Base-by-base conservation (phyloP, 208 protist species). In the Blechomonas ayalai region DNA sequence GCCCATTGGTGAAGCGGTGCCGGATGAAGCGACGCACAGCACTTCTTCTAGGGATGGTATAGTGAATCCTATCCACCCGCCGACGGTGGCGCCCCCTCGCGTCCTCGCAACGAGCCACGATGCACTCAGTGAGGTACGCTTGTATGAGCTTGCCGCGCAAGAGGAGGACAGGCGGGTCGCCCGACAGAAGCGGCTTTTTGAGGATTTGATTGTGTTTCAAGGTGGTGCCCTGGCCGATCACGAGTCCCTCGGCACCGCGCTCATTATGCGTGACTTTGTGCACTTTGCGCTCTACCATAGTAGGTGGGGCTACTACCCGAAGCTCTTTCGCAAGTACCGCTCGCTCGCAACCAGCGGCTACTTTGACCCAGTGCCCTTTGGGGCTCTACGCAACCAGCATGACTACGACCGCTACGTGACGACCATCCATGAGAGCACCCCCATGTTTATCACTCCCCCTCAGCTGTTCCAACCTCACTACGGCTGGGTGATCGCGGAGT, bases 271-370 rank as follows among this genome's bases (percentile, higher is more conserved):
- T 20, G 86, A 95, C 36, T 91, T 89, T 45, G 55, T 95, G 19
- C 82, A 91, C 40, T 90, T 90, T 48, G 77, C 74, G 20, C 56
- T 95, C 5, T 91, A 95, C 41, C 67, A 95, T 52, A 39, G 64
- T 35, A 86, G 81, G 48, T 91, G 82, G 80, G 86, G 86, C 8
- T 95, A 95, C 67, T 90, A 85, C 64, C 82, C 80, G 18, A 90
- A 89, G 49, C 58, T 93, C 26, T 74, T 73, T 36, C 69, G 82
- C 58, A 91, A 94, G 54, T 89, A 94, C 45, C 67, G 82, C 0
- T 61, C 87, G 47, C 59, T 88, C 6, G 87, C 90, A 77, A 89
- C 78, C 23, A 83, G 62, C 10, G 79, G 76, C 22, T 92, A 89
- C 70, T 92, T 88, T 52, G 79, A 88, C 50, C 83, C 83, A 15